Base-by-base conservation (phyloP, 257 asterid genomes). In the Jacaranda mimosifolia region DNA sequence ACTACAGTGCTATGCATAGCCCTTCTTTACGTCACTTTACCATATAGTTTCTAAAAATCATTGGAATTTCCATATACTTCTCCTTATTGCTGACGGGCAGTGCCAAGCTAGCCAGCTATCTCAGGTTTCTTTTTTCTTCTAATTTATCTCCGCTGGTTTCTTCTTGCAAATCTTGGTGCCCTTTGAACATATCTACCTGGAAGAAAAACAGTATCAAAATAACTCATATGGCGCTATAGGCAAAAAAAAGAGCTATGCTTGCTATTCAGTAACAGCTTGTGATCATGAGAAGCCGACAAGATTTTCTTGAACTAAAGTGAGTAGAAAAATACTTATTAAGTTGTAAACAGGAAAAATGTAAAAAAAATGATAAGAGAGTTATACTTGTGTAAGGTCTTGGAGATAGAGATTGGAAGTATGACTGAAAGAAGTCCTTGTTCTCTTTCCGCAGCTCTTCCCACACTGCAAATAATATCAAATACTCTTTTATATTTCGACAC, bases 391-490 rank as follows among this genome's bases (percentile, higher is more conserved):
- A 74, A 53, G 84, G 85, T 55, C 78, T 77, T 53, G 85, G 80
- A 64, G 92, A 80, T 62, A 88, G 49, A 78, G 87, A 72, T 17
- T 68, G 87, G 67, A 82, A 86, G 79, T 91, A 93, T 13, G 91
- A 84, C 64, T 67, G 87, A 73, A 93, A 93, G 85, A 89, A 93
- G 57, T 89, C 92, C 76, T 60, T 80, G 80, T 93, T 93, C 93
- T 91, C 97, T 83, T 89, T 92, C 72, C 64, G 48, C 43, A 92
- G 77, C 83, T 86, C 96, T 77, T 80, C 89, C 96, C 94, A 90
- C 57, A 92, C 97, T 93, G 89, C 83, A 59, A 72, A 14, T 5
- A 38, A 35, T 9, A 65, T 14, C 53, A 56, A 17, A 13, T n/a
- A 39, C 10, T 15, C 21, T 15, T 18, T 58, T 3, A 26, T 21